A percentile compares a stretch with the other conserved stretches of the same genome.
Evolutionary conservation across 2,329 filamentous ascomycete genomes (phyloP).

Genomic region (Cladosporium sp.): DNA sequence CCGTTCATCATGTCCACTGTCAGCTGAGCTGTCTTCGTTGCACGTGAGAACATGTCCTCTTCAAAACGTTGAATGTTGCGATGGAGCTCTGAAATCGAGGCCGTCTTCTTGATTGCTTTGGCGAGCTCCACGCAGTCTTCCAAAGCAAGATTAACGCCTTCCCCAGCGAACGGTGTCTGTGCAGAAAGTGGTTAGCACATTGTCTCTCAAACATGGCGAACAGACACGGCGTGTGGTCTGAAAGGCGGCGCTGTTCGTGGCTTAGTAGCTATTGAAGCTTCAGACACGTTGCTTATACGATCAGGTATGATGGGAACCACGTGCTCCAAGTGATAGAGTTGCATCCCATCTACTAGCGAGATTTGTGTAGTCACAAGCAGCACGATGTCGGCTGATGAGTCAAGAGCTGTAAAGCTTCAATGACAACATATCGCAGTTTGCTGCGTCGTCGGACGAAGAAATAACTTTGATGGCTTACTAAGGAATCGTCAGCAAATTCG

Average conservation of each 20-base stretch:
- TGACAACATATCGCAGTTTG: background rate
- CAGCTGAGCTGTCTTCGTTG: constrained; percentile 38
- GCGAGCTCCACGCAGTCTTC: constrained; percentile 41
- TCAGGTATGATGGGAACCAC: background rate
- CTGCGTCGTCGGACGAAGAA: background rate
- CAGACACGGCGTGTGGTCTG: background rate
- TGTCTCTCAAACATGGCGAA: background rate
- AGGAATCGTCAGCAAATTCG: constrained; percentile 25
- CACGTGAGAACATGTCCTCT: constrained; percentile 41
- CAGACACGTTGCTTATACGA: background rate
- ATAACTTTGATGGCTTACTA: constrained; percentile 30
- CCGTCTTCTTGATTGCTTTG: constrained; percentile 37
- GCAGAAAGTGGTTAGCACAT: background rate
- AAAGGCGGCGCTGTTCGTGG: background rate
- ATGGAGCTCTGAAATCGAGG: constrained; percentile 31
- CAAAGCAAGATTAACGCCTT: constrained; percentile 44
- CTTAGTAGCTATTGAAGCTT: background rate
- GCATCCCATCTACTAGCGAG: background rate
- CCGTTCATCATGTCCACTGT: constrained; percentile 50
- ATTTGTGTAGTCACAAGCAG: background rate
- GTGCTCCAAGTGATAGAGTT: background rate
- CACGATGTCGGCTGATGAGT: background rate
- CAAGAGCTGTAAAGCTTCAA: background rate
- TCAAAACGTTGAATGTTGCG: constrained; percentile 39
- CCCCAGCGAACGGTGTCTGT: constrained; percentile 31